Conservation (phyloP, 352 stramenopile genomes). For the Phytopythium boreale region DNA sequence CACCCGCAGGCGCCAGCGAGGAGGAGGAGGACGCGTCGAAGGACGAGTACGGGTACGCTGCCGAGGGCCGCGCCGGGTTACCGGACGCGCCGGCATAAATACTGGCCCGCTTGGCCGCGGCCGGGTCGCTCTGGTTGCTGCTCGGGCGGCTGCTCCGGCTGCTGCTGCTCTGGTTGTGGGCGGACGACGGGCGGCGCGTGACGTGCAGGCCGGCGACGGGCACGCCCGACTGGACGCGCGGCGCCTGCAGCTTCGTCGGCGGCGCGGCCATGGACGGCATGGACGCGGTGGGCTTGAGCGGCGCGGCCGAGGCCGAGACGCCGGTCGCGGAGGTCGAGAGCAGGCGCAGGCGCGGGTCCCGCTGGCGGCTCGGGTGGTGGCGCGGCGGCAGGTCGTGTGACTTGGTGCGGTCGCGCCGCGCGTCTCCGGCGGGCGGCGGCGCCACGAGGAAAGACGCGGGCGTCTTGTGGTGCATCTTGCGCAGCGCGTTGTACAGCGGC, state of each 20-base stretch:
- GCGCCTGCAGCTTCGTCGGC: constrained; percentile 1
- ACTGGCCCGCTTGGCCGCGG: background rate
- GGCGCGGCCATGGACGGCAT: background rate
- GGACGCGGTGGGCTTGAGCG: constrained; percentile 1
- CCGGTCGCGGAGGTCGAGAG: background rate
- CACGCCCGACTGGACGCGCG: background rate
- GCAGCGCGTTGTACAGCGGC: constrained; percentile 36
- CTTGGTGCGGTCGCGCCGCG: background rate
- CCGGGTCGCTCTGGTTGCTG: background rate
- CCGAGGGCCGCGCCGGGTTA: background rate
- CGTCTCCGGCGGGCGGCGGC: background rate
- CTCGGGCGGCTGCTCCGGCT: background rate
- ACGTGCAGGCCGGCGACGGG: background rate
- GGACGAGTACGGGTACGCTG: background rate
- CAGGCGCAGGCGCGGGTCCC: constrained; percentile 1
- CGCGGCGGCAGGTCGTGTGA: constrained; percentile 8
- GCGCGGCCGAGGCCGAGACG: too few relatives aligned
- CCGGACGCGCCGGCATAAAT: background rate
- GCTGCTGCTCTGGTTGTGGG: background rate
- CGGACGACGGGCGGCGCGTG: constrained; percentile 1
- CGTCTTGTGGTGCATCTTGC: constrained; percentile 34
- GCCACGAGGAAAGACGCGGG: background rate
- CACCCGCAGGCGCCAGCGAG: background rate
- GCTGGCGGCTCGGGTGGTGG: background rate
- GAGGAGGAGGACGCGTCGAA: background rate